phyloP scores from a whole-genome alignment of 2,329 filamentous ascomycete genomes.

The Xylaria sp. region DNA sequence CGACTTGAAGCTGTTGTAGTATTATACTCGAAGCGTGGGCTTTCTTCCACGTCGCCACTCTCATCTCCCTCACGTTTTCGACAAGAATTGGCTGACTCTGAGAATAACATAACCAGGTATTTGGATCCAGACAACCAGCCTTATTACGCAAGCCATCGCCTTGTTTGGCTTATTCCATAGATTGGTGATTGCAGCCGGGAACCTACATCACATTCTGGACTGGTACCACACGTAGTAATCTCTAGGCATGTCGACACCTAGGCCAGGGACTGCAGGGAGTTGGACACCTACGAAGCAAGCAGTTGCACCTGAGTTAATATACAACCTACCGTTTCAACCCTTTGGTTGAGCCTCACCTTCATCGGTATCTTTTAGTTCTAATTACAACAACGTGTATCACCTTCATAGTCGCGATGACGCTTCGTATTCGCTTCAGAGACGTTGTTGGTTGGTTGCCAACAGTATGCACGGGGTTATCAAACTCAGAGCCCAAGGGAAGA shows the following conservation, averaged over 20 bases:
- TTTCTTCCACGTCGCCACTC: slow-evolving; percentile 2
- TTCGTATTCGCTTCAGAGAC: slow-evolving; percentile 1
- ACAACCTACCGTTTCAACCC: slow-evolving; percentile 22
- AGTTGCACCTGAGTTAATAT: slow-evolving; percentile 8
- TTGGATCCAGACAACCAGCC: slow-evolving; percentile 23
- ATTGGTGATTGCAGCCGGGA: slow-evolving; percentile 30
- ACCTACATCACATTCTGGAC: slow-evolving; percentile 28
- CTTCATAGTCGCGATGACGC: neutral
- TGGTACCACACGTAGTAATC: slow-evolving; percentile 17
- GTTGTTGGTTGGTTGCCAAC: neutral
- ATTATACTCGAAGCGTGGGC: neutral
- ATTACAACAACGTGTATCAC: neutral
- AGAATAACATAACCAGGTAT: slow-evolving; percentile 10
- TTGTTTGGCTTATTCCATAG: slow-evolving; percentile 15
- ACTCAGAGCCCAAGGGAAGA: neutral
- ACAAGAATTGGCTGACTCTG: neutral
- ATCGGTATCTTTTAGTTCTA: neutral
- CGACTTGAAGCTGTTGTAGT: neutral
- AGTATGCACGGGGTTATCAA: slow-evolving; percentile 4
- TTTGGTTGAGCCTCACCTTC: slow-evolving; percentile 30
- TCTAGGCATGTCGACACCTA: neutral
- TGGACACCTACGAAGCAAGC: slow-evolving; percentile 13
- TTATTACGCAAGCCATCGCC: slow-evolving; percentile 31
- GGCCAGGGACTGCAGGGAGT: neutral
- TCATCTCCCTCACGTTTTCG: neutral